Percentiles rank a stretch among this genome's conserved stretches.
Conservation (phyloP, 2,329 filamentous ascomycete genomes). For the Xylariaceae sp. region DNA sequence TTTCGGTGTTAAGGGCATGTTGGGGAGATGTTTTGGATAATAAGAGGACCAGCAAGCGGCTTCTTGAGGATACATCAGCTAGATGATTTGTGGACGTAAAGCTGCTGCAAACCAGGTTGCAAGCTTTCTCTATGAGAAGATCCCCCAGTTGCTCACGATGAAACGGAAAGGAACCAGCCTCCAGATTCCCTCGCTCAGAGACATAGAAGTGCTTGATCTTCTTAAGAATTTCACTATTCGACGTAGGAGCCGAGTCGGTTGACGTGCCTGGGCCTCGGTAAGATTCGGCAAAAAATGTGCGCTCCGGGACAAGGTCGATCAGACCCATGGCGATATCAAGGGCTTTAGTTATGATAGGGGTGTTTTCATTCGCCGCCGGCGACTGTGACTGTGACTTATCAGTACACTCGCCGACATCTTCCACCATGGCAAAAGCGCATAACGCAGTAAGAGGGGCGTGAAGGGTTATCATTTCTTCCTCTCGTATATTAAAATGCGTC, state of each 20-base stretch:
- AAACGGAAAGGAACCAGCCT: slow-evolving; percentile 57
- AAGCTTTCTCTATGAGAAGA: slow-evolving; percentile 57
- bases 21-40: slow-evolving; percentile 46
- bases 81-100: slow-evolving; percentile 38
- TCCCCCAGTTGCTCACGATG: slow-evolving; percentile 50
- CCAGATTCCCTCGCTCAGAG: slow-evolving; percentile 63
- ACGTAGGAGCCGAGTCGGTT: slow-evolving; percentile 30
- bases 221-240: slow-evolving; percentile 51
- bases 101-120: slow-evolving; percentile 44
- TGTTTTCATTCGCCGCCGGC: slow-evolving; percentile 21
- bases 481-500: slow-evolving; percentile 81
- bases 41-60: slow-evolving; percentile 54
- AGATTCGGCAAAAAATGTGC: slow-evolving; percentile 47
- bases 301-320: slow-evolving; percentile 58
- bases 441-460: slow-evolving; percentile 75
- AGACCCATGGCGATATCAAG: slow-evolving; percentile 50
- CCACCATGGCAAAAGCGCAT: slow-evolving; percentile 56
- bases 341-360: slow-evolving; percentile 28
- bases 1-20: slow-evolving; percentile 42
- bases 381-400: slow-evolving; percentile 14
- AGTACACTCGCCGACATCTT: slow-evolving; percentile 43
- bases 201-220: slow-evolving; percentile 63
- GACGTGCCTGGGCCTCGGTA: slow-evolving; percentile 22
- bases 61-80: slow-evolving; percentile 50
- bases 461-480: slow-evolving; percentile 89